A percentile compares a stretch with the other conserved stretches of the same genome.
These are phyloP conservation scores for Aureobasidium leucospermi DNA, from an alignment of 2,329 filamentous ascomycete genomes.

Conservation along the genomic window DNA sequence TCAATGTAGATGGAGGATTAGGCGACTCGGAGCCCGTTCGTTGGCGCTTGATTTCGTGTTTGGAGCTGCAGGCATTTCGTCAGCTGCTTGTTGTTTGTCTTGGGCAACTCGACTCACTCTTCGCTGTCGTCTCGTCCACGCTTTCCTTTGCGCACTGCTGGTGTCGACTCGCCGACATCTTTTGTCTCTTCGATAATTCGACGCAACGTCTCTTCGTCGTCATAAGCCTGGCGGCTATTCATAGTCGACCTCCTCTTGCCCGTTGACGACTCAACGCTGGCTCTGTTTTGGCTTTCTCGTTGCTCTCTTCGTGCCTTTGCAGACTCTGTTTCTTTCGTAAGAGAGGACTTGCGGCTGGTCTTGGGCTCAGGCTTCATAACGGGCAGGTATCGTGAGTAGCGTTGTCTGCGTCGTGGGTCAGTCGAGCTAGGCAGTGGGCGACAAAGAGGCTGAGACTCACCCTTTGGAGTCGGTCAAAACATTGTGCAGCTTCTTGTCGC, in stretches of 20 bases:
- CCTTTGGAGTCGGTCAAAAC: conserved; percentile 74
- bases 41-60: conserved; percentile 68
- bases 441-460: conserved; percentile 49
- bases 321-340: conserved; percentile 46
- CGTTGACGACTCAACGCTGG: conserved; percentile 48
- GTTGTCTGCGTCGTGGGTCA: conserved; percentile 40
- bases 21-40: conserved; percentile 71
- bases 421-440: neutral
- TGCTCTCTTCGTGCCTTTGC: conserved; percentile 48
- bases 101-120: conserved; percentile 58
- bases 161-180: conserved; percentile 60
- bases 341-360: conserved; percentile 59
- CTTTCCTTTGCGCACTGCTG: conserved; percentile 61
- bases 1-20: conserved; percentile 46
- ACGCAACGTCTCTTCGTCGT: conserved; percentile 84
- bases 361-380: conserved; percentile 45
- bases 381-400: conserved; percentile 58
- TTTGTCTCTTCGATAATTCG: conserved; percentile 94
- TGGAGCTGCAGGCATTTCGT: conserved; percentile 47
- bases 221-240: conserved; percentile 94
- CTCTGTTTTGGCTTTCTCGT: conserved; percentile 36
- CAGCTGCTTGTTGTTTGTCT: neutral
- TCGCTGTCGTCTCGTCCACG: conserved; percentile 84
- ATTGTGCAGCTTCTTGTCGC: conserved; percentile 83
- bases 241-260: conserved; percentile 90